Conservation (phyloP, 805 yeast genomes). For the Wickerhamomyces bisporus region DNA sequence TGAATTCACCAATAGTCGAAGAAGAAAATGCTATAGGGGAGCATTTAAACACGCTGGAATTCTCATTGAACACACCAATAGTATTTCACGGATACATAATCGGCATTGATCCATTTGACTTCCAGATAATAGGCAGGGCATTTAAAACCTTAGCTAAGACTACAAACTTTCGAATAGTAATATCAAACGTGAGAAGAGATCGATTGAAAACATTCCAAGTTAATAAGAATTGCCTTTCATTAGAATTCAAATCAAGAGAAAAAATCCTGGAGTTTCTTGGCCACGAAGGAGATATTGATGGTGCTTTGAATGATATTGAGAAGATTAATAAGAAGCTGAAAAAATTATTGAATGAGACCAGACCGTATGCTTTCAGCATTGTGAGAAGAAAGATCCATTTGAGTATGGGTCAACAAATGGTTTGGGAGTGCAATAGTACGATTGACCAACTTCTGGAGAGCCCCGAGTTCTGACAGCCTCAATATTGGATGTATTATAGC, state of each 20-base stretch:
- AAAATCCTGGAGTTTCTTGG: conserved; percentile 12
- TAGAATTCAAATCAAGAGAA: conserved; percentile 12
- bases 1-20: neutral
- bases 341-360: neutral
- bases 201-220: conserved; percentile 1
- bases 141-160: conserved; percentile 5
- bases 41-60: neutral
- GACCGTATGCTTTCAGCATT: conserved; percentile 1
- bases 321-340: neutral
- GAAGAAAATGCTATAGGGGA: neutral
- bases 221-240: conserved; percentile 13
- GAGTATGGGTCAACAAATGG: conserved; percentile 6
- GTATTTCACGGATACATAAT: conserved; percentile 10
- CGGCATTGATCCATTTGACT: conserved; percentile 11
- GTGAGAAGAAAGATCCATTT: conserved; percentile 3
- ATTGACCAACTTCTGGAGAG: conserved; percentile 7
- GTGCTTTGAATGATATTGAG: neutral
- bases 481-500: too few species aligned
- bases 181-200: conserved; percentile 10
- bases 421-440: conserved; percentile 11
- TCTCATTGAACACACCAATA: neutral
- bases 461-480: too few species aligned
- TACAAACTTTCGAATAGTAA: conserved; percentile 11
- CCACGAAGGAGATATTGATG: conserved; percentile 5
- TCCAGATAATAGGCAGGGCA: conserved; percentile 11